phyloP scores from a whole-genome alignment of 2,329 filamentous ascomycete genomes.

The Fusarium sp. region DNA sequence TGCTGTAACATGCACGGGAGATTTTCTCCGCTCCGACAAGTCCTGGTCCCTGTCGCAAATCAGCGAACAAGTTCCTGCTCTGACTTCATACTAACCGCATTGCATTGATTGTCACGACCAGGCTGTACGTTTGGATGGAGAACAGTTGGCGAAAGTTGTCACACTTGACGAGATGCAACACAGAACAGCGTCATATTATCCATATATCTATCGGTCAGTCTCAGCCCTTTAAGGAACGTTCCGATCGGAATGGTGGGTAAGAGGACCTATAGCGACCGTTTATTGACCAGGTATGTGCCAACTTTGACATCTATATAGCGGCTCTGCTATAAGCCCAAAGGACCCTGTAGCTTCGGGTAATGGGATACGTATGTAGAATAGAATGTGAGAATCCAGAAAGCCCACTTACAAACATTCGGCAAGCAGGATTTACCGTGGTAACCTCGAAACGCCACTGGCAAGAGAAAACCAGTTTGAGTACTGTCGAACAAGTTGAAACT shows the following conservation, averaged over 20 bases:
- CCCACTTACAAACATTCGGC: neutral
- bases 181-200: slow-evolving; percentile 21
- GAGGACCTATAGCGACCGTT: slow-evolving; percentile 24
- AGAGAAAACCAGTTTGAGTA: slow-evolving; percentile 21
- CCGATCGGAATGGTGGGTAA: slow-evolving; percentile 41
- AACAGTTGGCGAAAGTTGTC: slow-evolving; percentile 32
- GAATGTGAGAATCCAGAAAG: slow-evolving; percentile 3
- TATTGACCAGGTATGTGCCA: slow-evolving; percentile 36
- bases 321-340: slow-evolving; percentile 30
- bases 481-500: slow-evolving; percentile 8
- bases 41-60: slow-evolving; percentile 29
- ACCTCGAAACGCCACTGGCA: slow-evolving; percentile 17
- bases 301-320: slow-evolving; percentile 34
- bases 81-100: slow-evolving; percentile 21
- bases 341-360: slow-evolving; percentile 18
- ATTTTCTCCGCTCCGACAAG: slow-evolving; percentile 19
- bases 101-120: neutral
- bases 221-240: slow-evolving; percentile 32
- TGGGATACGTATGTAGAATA: slow-evolving; percentile 12
- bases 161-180: slow-evolving; percentile 29
- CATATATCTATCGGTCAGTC: slow-evolving; percentile 20
- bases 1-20: slow-evolving; percentile 9
- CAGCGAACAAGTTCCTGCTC: slow-evolving; percentile 3
- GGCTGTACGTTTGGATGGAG: slow-evolving; percentile 1
- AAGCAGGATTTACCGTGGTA: slow-evolving; percentile 26